A percentile compares a stretch with the other conserved stretches of the same genome.
Evolutionary conservation across 2,329 filamentous ascomycete species (phyloP).

Genomic region (Trichoderma koningii): DNA sequence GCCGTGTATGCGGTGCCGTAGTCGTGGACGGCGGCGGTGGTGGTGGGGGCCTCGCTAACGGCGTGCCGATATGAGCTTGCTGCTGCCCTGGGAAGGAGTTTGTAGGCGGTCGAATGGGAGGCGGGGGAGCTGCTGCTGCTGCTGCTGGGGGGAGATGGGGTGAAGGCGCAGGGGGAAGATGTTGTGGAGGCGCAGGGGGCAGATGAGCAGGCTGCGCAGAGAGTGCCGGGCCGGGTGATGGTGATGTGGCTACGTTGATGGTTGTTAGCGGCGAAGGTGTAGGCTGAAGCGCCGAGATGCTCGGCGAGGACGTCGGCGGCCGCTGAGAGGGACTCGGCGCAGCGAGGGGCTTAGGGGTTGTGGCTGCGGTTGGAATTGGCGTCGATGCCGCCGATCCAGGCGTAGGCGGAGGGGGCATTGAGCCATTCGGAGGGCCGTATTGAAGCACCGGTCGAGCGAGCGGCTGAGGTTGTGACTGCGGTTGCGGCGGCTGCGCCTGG

Average conservation of each 20-base stretch:
- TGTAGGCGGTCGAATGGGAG: constrained; percentile 31
- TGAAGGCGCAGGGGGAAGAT: constrained; percentile 26
- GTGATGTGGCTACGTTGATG: constrained; percentile 21
- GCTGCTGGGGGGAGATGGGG: constrained; percentile 22
- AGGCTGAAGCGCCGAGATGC: constrained; percentile 25
- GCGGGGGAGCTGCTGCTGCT: constrained; percentile 32
- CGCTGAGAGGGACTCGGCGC: constrained; percentile 31
- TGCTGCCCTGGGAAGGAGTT: constrained; percentile 31
- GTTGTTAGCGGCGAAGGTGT: constrained; percentile 11
- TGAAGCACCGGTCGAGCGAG: constrained; percentile 59
- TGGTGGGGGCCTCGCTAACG: constrained; percentile 28
- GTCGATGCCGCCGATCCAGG: constrained; percentile 36
- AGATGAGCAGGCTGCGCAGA: constrained; percentile 13
- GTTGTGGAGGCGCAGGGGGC: constrained; percentile 19
- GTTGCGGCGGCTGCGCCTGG: constrained; percentile 17
- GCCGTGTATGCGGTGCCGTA: constrained; percentile 31
- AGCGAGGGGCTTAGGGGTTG: constrained; percentile 26
- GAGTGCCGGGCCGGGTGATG: constrained; percentile 8
- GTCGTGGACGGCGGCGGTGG: constrained; percentile 36
- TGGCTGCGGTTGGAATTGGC: constrained; percentile 26
- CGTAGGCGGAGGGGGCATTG: constrained; percentile 57
- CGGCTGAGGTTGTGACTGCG: constrained; percentile 26
- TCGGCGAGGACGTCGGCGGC: constrained; percentile 31
- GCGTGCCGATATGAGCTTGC: constrained; percentile 29
- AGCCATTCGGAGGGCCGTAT: constrained; percentile 65